A percentile compares a stretch with the other conserved stretches of the same genome.
phyloP scores from a whole-genome alignment of 208 protist genomes.

The Trypanosoma congolense region DNA sequence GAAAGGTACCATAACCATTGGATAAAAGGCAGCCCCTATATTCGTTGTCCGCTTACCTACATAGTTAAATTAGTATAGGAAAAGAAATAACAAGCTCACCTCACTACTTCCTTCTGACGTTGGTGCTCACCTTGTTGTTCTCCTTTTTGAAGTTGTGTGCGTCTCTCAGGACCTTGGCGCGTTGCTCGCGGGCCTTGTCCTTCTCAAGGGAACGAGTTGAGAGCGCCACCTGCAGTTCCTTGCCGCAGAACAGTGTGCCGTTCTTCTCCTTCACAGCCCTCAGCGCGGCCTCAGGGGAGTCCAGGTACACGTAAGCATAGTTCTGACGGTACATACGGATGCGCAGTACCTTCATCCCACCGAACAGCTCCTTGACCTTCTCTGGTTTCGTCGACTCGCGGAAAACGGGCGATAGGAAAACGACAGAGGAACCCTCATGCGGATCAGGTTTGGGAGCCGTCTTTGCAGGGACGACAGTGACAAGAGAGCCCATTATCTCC shows the following conservation, averaged over 20 bases:
- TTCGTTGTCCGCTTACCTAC: no score
- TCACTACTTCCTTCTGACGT: neutral
- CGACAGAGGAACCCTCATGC: slow-evolving; percentile 62
- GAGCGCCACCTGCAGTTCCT: slow-evolving; percentile 60
- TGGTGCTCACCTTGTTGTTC: neutral
- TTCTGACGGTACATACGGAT: slow-evolving; percentile 79
- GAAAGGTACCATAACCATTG: no score
- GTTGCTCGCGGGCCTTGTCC: slow-evolving; percentile 43
- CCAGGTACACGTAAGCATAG: slow-evolving; percentile 77
- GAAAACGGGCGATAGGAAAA: slow-evolving; percentile 83
- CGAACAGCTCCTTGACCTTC: slow-evolving; percentile 72
- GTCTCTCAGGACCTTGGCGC: slow-evolving; percentile 56
- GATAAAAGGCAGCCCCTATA: no score
- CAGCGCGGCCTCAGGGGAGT: slow-evolving; percentile 54
- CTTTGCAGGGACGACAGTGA: slow-evolving; percentile 69
- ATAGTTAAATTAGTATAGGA: no score
- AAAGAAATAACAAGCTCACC: no score
- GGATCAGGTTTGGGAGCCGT: slow-evolving; percentile 70
- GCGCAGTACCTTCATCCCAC: slow-evolving; percentile 62
- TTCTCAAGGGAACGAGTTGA: slow-evolving; percentile 71
- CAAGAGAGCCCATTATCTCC: slow-evolving; percentile 54
- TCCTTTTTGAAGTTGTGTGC: slow-evolving; percentile 50
- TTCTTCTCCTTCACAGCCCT: slow-evolving; percentile 79
- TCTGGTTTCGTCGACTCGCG: slow-evolving; percentile 55
- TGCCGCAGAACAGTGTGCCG: slow-evolving; percentile 67